phyloP scores from a whole-genome alignment of 139 green algal genomes.

The Closterium sp. region DNA sequence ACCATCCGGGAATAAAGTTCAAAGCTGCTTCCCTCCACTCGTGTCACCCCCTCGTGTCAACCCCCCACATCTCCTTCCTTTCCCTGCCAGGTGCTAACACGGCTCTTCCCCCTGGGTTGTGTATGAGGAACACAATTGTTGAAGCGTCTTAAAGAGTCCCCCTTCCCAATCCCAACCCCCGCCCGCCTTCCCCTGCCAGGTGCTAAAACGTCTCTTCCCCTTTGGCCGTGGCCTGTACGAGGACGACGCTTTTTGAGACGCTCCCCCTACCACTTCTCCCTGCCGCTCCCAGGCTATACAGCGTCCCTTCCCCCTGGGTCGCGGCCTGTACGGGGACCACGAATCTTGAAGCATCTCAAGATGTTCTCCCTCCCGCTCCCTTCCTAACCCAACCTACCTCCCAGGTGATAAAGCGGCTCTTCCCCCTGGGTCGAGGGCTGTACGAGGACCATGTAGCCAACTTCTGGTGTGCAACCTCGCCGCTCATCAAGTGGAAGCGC shows the following conservation, averaged over 20 bases:
- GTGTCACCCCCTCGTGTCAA: too few relatives aligned
- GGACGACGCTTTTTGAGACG: too few relatives aligned
- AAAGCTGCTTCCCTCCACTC: too few relatives aligned
- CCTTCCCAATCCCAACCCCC: constrained; percentile 58
- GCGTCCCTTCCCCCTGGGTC: too few relatives aligned
- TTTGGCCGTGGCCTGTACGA: constrained; percentile 88
- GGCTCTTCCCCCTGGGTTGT: too few relatives aligned
- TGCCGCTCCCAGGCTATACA: constrained; percentile 54
- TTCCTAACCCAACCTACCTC: background rate
- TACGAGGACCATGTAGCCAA: constrained; percentile 99
- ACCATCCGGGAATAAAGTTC: background rate
- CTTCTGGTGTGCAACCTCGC: constrained; percentile 86
- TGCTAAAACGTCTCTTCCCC: constrained; percentile 78
- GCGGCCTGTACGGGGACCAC: too few relatives aligned
- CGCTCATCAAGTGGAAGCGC: constrained; percentile 85
- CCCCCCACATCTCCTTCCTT: background rate
- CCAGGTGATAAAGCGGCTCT: constrained; percentile 71
- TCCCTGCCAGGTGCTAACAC: background rate
- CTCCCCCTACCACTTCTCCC: background rate
- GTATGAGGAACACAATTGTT: too few relatives aligned
- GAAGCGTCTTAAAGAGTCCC: background rate
- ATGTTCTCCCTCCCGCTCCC: background rate
- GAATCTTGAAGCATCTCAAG: too few relatives aligned
- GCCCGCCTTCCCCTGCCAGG: constrained; percentile 21
- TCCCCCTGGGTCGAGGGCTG: constrained; percentile 81